A percentile compares a stretch with the other conserved stretches of the same genome.
These are phyloP conservation scores for Diaporthe australafricana DNA, from an alignment of 2,329 filamentous ascomycete species.

Conservation along the genomic window DNA sequence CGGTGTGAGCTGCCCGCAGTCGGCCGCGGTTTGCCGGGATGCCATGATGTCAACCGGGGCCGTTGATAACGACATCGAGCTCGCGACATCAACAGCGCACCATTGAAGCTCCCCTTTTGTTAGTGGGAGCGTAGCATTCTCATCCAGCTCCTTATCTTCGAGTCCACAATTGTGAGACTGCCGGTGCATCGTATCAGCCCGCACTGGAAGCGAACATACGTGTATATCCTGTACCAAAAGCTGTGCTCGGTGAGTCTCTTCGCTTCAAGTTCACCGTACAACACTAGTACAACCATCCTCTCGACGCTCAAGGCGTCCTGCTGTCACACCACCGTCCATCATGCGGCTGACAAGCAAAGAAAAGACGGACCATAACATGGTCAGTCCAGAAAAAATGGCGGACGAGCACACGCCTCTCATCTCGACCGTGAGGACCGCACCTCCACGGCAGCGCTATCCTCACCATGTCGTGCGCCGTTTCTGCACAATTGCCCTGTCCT, in stretches of 20 bases:
- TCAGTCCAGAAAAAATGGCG: conserved; percentile 50
- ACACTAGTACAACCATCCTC: background rate
- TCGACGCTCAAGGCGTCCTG: background rate
- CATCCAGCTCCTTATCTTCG: background rate
- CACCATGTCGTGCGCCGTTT: conserved; percentile 73
- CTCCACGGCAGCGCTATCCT: conserved; percentile 65
- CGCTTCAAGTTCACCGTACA: background rate
- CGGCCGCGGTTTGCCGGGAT: conserved; percentile 20
- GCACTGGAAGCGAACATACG: background rate
- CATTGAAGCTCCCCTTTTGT: background rate
- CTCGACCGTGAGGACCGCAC: conserved; percentile 68
- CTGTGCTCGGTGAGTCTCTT: conserved; percentile 8
- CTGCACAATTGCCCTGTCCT: conserved; percentile 71
- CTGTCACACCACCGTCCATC: background rate
- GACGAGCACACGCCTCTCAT: conserved; percentile 76
- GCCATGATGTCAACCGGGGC: conserved; percentile 27
- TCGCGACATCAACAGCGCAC: background rate
- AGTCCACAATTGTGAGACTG: conserved; percentile 7
- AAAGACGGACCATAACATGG: conserved; percentile 29
- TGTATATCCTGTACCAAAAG: background rate
- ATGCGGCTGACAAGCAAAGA: conserved; percentile 31
- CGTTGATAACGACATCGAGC: conserved; percentile 32
- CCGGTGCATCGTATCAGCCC: conserved; percentile 11
- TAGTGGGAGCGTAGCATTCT: background rate
- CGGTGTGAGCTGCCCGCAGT: background rate